phyloP scores from a whole-genome alignment of 2,329 filamentous ascomycete species.

The Sporothrix luriei region DNA sequence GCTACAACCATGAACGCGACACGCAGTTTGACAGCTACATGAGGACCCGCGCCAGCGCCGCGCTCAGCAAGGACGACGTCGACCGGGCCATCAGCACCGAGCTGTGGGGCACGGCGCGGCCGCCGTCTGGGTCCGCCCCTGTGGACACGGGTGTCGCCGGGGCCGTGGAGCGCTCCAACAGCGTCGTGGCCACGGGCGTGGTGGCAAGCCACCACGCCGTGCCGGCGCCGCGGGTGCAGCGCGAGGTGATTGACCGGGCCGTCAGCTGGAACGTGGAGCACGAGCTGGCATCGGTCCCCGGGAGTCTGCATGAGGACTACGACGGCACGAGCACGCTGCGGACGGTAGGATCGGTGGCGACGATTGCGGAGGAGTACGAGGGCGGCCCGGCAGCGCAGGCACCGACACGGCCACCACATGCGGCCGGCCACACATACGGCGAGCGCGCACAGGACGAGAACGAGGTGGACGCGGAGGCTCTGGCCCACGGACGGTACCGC shows the following conservation, averaged over 20 bases:
- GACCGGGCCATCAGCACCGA: slow-evolving; percentile 43
- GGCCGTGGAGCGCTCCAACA: slow-evolving; percentile 37
- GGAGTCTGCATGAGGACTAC: slow-evolving; percentile 34
- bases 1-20: slow-evolving; percentile 41
- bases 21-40: slow-evolving; percentile 40
- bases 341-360: slow-evolving; percentile 4
- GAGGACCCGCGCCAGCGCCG: slow-evolving; percentile 25
- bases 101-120: slow-evolving; percentile 40
- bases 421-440: slow-evolving; percentile 19
- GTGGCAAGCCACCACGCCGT: slow-evolving; percentile 31
- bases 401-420: not conserved
- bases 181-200: slow-evolving; percentile 38
- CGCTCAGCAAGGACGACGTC: slow-evolving; percentile 39
- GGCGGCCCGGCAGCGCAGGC: not conserved
- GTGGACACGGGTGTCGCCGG: not conserved
- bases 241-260: slow-evolving; percentile 39
- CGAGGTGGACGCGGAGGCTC: not conserved
- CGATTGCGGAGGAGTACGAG: slow-evolving; percentile 41
- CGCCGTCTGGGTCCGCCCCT: not conserved
- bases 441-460: slow-evolving; percentile 23
- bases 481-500: slow-evolving; percentile 10
- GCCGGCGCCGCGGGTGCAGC: slow-evolving; percentile 27
- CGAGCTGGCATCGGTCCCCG: slow-evolving; percentile 46
- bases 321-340: slow-evolving; percentile 9
- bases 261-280: slow-evolving; percentile 47